phyloP scores from a whole-genome alignment of 2,329 filamentous ascomycete species.

The Penicillium sp. region DNA sequence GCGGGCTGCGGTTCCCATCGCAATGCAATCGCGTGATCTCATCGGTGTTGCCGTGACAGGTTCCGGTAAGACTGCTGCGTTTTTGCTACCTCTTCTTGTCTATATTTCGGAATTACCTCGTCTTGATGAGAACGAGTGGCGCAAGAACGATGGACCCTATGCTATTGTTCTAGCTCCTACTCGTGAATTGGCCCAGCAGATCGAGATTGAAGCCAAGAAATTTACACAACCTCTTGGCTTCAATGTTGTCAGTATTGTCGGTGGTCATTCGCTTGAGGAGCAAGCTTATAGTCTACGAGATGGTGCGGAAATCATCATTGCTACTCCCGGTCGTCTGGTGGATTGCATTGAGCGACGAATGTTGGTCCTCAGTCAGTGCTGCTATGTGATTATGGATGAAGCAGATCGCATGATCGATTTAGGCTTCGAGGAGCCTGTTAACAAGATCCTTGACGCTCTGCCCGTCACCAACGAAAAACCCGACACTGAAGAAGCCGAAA shows the following conservation, averaged over 20 bases:
- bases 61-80: slow-evolving; percentile 97
- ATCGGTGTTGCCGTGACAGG: slow-evolving; percentile 97
- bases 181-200: slow-evolving; percentile 95
- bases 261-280: slow-evolving; percentile 92
- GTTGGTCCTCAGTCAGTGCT: slow-evolving; percentile 91
- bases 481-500: slow-evolving; percentile 87
- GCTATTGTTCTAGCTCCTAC: slow-evolving; percentile 96
- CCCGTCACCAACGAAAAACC: slow-evolving; percentile 94
- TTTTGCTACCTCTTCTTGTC: slow-evolving; percentile 85
- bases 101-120: slow-evolving; percentile 91
- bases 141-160: slow-evolving; percentile 93
- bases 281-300: slow-evolving; percentile 87
- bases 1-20: slow-evolving; percentile 91
- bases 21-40: slow-evolving; percentile 87
- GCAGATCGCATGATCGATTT: slow-evolving; percentile 99
- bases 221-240: slow-evolving; percentile 90
- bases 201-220: slow-evolving; percentile 89
- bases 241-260: slow-evolving; percentile 95
- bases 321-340: slow-evolving; percentile 94
- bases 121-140: slow-evolving; percentile 75
- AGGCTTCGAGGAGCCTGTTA: slow-evolving; percentile 95
- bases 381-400: slow-evolving; percentile 99
- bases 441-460: slow-evolving; percentile 93
- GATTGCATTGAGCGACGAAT: slow-evolving; percentile 95
- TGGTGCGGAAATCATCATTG: slow-evolving; percentile 95